Percentiles rank a stretch among this genome's conserved stretches.
These are phyloP conservation scores for Sedum album DNA, from an alignment of 164 flowering plant genomes.

Conservation along the genomic window DNA sequence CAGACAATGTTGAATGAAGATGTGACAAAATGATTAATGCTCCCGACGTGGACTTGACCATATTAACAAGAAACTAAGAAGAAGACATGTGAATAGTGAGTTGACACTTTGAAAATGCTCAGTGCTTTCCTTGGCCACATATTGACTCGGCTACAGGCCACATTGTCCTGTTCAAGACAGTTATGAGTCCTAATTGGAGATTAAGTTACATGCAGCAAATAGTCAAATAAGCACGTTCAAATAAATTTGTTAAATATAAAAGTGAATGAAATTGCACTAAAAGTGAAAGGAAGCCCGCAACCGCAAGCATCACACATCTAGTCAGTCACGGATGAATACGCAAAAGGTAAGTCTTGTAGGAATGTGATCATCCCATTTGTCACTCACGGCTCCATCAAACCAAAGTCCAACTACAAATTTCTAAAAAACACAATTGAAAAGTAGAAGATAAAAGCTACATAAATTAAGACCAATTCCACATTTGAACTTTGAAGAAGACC, in stretches of 20 bases:
- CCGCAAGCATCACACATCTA: background rate
- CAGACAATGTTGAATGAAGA: background rate
- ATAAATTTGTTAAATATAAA: too few relatives aligned
- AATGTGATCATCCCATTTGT: background rate
- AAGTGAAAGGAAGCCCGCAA: background rate
- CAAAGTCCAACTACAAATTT: background rate
- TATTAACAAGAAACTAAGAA: background rate
- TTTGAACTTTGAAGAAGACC: background rate
- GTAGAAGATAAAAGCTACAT: background rate
- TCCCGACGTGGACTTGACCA: background rate
- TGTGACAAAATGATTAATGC: background rate
- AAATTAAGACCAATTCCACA: constrained; percentile 6
- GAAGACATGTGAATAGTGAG: background rate
- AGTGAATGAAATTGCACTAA: background rate
- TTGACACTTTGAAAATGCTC: background rate
- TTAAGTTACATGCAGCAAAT: too few relatives aligned
- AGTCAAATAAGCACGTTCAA: too few relatives aligned
- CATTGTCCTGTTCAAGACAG: background rate
- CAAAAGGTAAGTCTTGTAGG: background rate
- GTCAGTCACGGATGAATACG: background rate
- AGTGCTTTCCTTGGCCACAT: background rate
- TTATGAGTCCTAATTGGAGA: too few relatives aligned
- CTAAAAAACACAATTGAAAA: background rate
- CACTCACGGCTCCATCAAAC: background rate
- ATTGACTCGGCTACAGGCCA: constrained; percentile 3